Base-by-base conservation (phyloP, 2,329 filamentous ascomycete genomes). In the Rutstroemia sp. region DNA sequence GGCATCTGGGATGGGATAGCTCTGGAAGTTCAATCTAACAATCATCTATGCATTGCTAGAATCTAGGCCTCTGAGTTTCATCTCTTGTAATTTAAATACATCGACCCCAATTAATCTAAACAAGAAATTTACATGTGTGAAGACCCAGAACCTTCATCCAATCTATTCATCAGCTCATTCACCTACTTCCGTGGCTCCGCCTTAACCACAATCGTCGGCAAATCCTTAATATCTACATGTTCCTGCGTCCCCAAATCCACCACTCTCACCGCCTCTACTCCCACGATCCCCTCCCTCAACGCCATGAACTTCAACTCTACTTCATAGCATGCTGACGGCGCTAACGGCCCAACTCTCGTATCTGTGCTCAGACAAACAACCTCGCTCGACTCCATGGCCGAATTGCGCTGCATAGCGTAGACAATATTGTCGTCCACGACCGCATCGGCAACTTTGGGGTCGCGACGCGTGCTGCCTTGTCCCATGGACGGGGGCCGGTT, bases 341-440 rank as follows among this genome's bases (percentile, higher is more conserved):
- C 80, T 39, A 94, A 73, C 34, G 87, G 87, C 0, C 88, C 88
- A 30, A 92, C 80, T 34, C 87, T 77, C 23, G 86, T 81, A 69
- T 92, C 88, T 4, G 87, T 84, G 57, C 84, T 90, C 50, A 92
- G 73, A 65, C 86, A 90, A n/a, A 90, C 75, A 34, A 92, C 72
- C 61, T 90, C 86, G 2, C 83, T 79, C 9, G 77, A 73, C 57
- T 88, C 86, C 25, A 84, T 73, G 25, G 78, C 73, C 17, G 83
- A 82, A 66, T 78, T 83, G 67, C 81, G 82, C 68, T 89, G 87
- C 74, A 87, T 81, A 17, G 84, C 84, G 67, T 89, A 84, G 38
- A 90, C 75, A 30, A 87, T 76, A 56, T 83, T 86, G 59, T 89
- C 86, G 63, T 91, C 87, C 5, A 88, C 71, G 25, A 89, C 80